Evolutionary conservation across 2,329 filamentous ascomycete species (phyloP), one percentile per base, ranked within the genome.

Genomic region (Pestalotiopsis sp.): DNA sequence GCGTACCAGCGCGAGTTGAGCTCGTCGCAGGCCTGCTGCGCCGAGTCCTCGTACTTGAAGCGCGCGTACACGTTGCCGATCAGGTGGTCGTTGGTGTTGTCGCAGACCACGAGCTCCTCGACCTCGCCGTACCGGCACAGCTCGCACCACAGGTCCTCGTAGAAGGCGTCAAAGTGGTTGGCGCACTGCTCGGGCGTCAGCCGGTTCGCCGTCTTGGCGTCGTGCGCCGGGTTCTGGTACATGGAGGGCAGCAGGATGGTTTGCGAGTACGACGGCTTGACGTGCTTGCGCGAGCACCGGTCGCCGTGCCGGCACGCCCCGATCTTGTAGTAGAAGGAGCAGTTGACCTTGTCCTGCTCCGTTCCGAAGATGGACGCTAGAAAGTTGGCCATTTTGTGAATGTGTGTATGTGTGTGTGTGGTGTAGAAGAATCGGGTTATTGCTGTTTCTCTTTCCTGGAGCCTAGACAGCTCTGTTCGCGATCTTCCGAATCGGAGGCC

Each of bases 241-340:
- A 99, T 93, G 83, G 97, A 98, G 61, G 96, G 96, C 80, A 99
- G 94, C 74, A 99, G 92, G 82, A 99, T 95, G 23, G 96, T 99
- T 83, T 99, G 96, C 72, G 90, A 93, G 89, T 99, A 99, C 25
- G 94, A 97, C 1, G 96, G 96, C 86, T 99, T 99, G 86, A 99
- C 96, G 84, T 99, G 96, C 84, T 99, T 99, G 76, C 96, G 92
- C 71, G 93, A 97, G 88, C 96, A 99, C 78, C 96, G 94, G 84
- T 99, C 96, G 80, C 96, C 96, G 87, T 99, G 96, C 72, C 96
- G 92, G 87, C 96, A 99, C 67, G 96, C 96, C 81, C 96, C 96
- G 82, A 99, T 99, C 87, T 99, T 99, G 92, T 98, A 95, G 90
- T 99, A 99, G 90, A 99, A 99, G 69, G 93, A 96, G 89, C 96